Evolutionary conservation across 148 eudicot genomes (phyloP), one percentile per base, ranked within the genome.

Genomic region (Simmondsia chinensis): DNA sequence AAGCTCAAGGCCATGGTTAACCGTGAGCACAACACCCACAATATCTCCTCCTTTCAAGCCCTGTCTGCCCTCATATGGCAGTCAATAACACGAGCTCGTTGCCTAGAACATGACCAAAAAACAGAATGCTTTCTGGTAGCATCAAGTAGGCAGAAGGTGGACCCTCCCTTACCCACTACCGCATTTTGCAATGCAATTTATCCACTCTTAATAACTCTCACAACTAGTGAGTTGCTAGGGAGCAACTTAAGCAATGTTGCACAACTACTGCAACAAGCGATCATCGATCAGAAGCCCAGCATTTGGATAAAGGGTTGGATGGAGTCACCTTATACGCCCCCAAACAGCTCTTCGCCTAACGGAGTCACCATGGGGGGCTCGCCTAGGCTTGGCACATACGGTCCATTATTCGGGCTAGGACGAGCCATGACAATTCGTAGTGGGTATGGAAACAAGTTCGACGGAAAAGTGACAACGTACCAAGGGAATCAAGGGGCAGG

Each of bases 51-150:
- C 10, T 53, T 39, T 28, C 54, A 65, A 14, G 42, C 60, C 11
- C 8, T 52, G 2, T 38, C 44, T 5, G 71, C 56, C 2, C 32
- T 57, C 10, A 10, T 65, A 5, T 65, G 65, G 71, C 18, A 14
- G 15, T 39, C 52, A 15, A 22, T 65, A 9, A 59, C 52, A 12
- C 54, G 49, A 21, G 57, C 53, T 20, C 43, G 71, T 25, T 7
- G 35, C 4, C 12, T 66, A 16, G 15, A 25, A 6, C 9, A 3
- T 6, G 22, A 52, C 4, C 39, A 52, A 9, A 27, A 32, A 7
- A 59, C 56, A 1, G 25, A 20, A 1, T 66, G 21, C 17, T 18
- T 9, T 1, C 3, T 45, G 18, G 16, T 49, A 2, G 43, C 30
- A 0, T 37, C 50, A 7, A 24, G 7, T 0, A 50, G 70, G 33